These are phyloP conservation scores for Sporothrix pseudoabietina DNA, from an alignment of 2,329 filamentous ascomycete genomes.

Conservation along the genomic window DNA sequence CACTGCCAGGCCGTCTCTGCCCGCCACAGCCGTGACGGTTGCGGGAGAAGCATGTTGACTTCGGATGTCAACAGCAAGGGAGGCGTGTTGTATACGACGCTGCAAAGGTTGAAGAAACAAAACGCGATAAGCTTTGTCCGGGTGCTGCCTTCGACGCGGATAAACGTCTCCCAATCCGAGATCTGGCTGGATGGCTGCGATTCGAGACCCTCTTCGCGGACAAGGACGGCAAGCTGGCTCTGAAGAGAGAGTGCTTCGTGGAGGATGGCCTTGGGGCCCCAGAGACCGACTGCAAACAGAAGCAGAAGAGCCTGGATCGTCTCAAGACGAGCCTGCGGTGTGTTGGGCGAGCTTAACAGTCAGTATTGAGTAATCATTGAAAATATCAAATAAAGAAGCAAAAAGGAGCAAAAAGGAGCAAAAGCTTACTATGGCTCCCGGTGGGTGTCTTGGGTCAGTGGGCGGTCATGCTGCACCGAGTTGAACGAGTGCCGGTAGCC, in stretches of 20 bases:
- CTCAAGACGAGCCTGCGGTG: slow-evolving; percentile 61
- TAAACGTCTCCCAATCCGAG: slow-evolving; percentile 62
- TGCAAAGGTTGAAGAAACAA: slow-evolving; percentile 65
- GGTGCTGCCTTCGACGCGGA: slow-evolving; percentile 58
- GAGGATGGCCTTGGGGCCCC: slow-evolving; percentile 62
- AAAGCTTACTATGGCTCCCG: slow-evolving; percentile 59
- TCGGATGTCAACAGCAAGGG: slow-evolving; percentile 61
- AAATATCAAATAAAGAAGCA: background rate
- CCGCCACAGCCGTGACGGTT: slow-evolving; percentile 59
- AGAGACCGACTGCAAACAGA: slow-evolving; percentile 62
- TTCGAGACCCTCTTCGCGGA: slow-evolving; percentile 60
- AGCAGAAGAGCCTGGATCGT: slow-evolving; percentile 66
- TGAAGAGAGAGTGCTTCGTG: slow-evolving; percentile 63
- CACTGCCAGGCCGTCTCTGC: slow-evolving; percentile 62
- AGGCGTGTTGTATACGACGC: slow-evolving; percentile 63
- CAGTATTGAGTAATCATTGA: background rate
- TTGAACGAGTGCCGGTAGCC: slow-evolving; percentile 62
- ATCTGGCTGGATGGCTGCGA: slow-evolving; percentile 51
- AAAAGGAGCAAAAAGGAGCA: slow-evolving; percentile 14
- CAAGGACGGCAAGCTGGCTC: slow-evolving; percentile 59
- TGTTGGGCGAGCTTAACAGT: slow-evolving; percentile 56
- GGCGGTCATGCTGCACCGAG: slow-evolving; percentile 59
- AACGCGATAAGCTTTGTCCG: slow-evolving; percentile 63
- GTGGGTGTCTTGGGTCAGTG: slow-evolving; percentile 60
- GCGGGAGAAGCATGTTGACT: slow-evolving; percentile 58